Conservation (phyloP, 306 rosid species). For the Sicyos baderoa region DNA sequence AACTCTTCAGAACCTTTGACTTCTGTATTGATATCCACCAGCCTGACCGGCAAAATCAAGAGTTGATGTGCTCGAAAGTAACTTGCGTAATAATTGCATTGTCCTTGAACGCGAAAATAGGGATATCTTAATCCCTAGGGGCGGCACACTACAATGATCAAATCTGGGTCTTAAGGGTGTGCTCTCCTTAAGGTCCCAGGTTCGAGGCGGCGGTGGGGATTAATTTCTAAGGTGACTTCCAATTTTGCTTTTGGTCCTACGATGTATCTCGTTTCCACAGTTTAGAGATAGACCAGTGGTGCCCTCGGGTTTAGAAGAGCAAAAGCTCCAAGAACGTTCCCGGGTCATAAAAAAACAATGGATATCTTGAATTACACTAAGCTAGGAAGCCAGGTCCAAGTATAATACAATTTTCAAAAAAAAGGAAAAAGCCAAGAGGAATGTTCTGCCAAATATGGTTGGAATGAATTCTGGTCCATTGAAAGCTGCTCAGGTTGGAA, state of each 20-base stretch:
- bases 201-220: too few relatives aligned
- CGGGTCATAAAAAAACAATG: background rate
- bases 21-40: background rate
- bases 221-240: too few relatives aligned
- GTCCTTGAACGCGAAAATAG: background rate
- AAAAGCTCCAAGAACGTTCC: too few relatives aligned
- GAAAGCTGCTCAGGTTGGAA: background rate
- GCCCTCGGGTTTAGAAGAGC: too few relatives aligned
- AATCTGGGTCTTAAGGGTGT: too few relatives aligned
- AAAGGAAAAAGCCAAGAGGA: background rate
- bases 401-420: background rate
- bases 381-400: conserved; percentile 1
- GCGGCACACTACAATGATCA: too few relatives aligned
- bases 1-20: background rate
- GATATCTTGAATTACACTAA: background rate
- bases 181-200: too few relatives aligned
- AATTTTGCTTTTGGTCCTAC: too few relatives aligned
- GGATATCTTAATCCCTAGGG: background rate
- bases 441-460: background rate
- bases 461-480: too few relatives aligned
- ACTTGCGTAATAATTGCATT: background rate
- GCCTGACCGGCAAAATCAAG: background rate
- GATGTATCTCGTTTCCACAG: too few relatives aligned
- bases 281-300: too few relatives aligned
- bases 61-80: background rate